Percentiles rank a stretch among this genome's conserved stretches.
These are phyloP conservation scores for Ziziphus jujuba DNA, from an alignment of 306 rosid genomes.

Conservation along the genomic window DNA sequence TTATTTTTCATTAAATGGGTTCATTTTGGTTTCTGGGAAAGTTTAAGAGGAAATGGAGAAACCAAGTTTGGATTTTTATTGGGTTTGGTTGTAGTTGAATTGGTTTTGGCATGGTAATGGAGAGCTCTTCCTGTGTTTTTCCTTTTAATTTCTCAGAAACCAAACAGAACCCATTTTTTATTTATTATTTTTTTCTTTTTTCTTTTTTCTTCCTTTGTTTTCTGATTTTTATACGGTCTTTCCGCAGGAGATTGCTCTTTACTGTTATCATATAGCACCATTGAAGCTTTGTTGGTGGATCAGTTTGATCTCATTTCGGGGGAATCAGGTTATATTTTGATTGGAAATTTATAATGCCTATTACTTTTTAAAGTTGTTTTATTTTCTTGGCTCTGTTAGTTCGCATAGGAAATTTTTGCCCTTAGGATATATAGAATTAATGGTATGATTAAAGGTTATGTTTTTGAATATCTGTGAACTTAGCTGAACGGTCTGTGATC, in stretches of 20 bases:
- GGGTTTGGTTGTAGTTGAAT: constrained; percentile 21
- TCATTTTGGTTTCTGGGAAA: constrained; percentile 37
- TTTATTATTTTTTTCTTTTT: constrained; percentile 1
- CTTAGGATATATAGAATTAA: neutral
- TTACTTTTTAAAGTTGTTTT: neutral
- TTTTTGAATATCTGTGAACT: constrained; percentile 10
- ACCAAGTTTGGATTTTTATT: constrained; percentile 14
- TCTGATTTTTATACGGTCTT: constrained; percentile 1
- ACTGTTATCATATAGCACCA: constrained; percentile 3
- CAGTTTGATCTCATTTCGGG: constrained; percentile 39
- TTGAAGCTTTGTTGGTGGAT: constrained; percentile 27
- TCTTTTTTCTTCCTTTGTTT: constrained; percentile 3
- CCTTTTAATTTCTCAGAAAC: constrained; percentile 28
- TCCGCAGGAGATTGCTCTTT: constrained; percentile 21
- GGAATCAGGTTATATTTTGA: neutral
- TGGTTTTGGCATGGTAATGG: constrained; percentile 10
- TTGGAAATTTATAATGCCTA: neutral
- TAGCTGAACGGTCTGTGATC: neutral
- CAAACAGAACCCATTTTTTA: constrained; percentile 15
- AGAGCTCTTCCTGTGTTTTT: constrained; percentile 3
- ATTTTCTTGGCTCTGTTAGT: constrained; percentile 3
- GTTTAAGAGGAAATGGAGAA: constrained; percentile 26
- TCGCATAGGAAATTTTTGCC: neutral
- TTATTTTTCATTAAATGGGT: constrained; percentile 16
- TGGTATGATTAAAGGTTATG: neutral